A percentile compares a stretch with the other conserved stretches of the same genome.
Conservation (phyloP, 768 basidiomycete genomes). For the Amanita pseudoporphyria region DNA sequence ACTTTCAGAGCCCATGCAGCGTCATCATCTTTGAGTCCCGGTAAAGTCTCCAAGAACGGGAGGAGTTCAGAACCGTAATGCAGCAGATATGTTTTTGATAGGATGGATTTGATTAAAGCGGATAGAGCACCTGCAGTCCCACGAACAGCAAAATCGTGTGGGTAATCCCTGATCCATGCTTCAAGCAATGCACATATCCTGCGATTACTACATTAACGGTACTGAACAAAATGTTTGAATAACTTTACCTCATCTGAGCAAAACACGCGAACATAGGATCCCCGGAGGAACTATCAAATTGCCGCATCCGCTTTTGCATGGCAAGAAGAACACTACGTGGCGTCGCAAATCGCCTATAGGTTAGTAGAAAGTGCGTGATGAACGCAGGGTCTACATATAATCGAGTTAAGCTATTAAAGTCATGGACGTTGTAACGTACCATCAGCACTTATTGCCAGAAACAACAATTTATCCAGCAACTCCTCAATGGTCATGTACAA, state of each 20-base stretch:
- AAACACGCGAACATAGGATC: conserved; percentile 85
- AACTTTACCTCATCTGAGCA: conserved; percentile 72
- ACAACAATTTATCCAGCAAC: conserved; percentile 72
- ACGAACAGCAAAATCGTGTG: conserved; percentile 71
- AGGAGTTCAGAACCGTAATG: conserved; percentile 82
- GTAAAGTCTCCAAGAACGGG: conserved; percentile 65
- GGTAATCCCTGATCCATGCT: conserved; percentile 68
- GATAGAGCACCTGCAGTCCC: conserved; percentile 64
- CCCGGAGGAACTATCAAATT: conserved; percentile 58
- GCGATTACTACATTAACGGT: conserved; percentile 6
- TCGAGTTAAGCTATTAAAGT: conserved; percentile 4
- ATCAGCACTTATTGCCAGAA: conserved; percentile 77
- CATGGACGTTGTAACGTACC: conserved; percentile 30
- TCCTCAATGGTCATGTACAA: conserved; percentile 75
- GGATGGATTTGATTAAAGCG: conserved; percentile 71
- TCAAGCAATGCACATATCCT: conserved; percentile 78
- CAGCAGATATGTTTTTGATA: conserved; percentile 70
- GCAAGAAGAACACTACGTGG: conserved; percentile 74
- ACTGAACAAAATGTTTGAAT: conserved; percentile 3
- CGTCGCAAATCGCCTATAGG: conserved; percentile 74
- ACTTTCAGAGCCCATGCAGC: conserved; percentile 65
- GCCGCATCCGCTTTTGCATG: conserved; percentile 82
- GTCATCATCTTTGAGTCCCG: conserved; percentile 58
- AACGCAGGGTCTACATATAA: conserved; percentile 55
- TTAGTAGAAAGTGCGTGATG: conserved; percentile 72